These are phyloP conservation scores for Solanum clarkiae DNA, from an alignment of 257 asterid species.

Conservation along the genomic window DNA sequence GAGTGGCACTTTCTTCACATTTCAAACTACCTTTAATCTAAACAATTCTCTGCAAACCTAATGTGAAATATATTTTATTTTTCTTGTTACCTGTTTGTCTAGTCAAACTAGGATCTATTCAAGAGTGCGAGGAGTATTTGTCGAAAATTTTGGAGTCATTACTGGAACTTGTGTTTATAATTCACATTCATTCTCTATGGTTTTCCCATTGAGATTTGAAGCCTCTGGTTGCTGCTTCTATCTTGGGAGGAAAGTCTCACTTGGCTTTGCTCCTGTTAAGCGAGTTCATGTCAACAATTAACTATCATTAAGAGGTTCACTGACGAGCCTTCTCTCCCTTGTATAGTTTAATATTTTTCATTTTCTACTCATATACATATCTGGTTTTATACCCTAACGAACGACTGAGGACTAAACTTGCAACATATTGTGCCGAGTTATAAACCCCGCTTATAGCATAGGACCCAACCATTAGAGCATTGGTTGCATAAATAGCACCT, in stretches of 20 bases:
- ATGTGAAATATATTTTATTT: background rate
- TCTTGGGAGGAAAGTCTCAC: background rate
- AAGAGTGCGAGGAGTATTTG: background rate
- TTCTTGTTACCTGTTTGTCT: background rate
- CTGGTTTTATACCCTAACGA: background rate
- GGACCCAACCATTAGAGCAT: background rate
- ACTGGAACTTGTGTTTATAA: background rate
- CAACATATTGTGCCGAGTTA: background rate
- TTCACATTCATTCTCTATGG: background rate
- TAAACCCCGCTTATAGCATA: background rate
- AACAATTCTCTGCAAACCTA: background rate
- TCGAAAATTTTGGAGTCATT: background rate
- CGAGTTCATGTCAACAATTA: background rate
- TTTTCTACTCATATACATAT: background rate
- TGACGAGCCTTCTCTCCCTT: background rate
- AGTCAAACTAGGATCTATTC: background rate
- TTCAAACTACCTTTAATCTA: background rate
- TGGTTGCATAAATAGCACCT: background rate
- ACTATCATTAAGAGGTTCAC: background rate
- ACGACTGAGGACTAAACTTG: background rate
- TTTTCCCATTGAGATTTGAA: background rate
- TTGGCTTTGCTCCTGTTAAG: background rate
- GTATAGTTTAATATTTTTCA: background rate
- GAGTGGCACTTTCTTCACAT: background rate
- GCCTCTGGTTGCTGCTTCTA: background rate